Base-by-base conservation (phyloP, 2,329 filamentous ascomycete species). In the Epichloe baconii region DNA sequence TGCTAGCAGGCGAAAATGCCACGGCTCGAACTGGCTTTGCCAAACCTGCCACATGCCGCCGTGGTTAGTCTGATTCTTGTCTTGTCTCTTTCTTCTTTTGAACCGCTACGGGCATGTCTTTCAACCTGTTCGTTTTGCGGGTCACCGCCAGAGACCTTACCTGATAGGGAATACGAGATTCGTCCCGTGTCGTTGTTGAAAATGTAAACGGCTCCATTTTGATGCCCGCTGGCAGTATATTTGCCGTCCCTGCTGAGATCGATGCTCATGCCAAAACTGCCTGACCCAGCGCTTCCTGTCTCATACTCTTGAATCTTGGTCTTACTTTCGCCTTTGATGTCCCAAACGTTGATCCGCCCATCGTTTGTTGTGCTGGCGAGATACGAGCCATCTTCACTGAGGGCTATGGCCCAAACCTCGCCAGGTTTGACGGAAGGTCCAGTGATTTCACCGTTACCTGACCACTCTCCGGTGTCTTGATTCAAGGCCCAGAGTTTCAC, bases 111-210 rank as follows among this genome's bases (percentile, higher is more conserved):
- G 31, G 8, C 6, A 31, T 41, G 38, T 46, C 36, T 42, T 35
- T 3, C 14, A 12, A 35, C 43, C 4, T 45, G 26, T 12, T 17
- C 40, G 23, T 17, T 5, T 43, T 41, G 17, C n/a, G 38, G 38
- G 17, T 7, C n/a, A 17, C 19, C 11, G 10, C 31, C 17, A 34
- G 4, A 26, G 34, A 8, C 15, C 40, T 54, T 71, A 86, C 86
- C 84, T 50, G 88, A 83, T 23, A 98, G 73, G 7, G 88, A 93
- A 67, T 95, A 91, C 12, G 87, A 75, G 59, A 98, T 80, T 50
- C 88, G 80, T 3, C 88, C 87, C 0, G 86, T 88, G 58, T 89
- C 84, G 61, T 95, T 97, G 72, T 89, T 90, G 75, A 97, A 98
- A 55, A 98, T 82, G 69, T 96, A 96, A 55, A 97, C 79, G 12